Conservation (phyloP, 768 basidiomycete genomes). For the Mycena haematopus region DNA sequence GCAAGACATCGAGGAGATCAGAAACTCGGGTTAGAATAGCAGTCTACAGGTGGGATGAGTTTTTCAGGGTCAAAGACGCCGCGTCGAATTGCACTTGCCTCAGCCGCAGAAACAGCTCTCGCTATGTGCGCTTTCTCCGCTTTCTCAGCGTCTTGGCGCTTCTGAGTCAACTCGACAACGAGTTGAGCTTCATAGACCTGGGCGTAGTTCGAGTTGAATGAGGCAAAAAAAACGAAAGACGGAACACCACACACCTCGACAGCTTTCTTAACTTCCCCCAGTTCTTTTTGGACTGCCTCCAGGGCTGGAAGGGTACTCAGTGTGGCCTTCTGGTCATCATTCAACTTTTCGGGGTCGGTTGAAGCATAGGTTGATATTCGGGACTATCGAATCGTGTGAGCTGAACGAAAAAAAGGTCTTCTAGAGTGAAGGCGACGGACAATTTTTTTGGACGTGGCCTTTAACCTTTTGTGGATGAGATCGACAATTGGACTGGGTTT, state of each 20-base stretch:
- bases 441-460: slow-evolving; percentile 83
- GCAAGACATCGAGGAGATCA: slow-evolving; percentile 64
- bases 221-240: not conserved
- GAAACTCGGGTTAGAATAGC: slow-evolving; percentile 49
- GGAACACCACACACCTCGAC: slow-evolving; percentile 67
- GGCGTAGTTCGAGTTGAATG: slow-evolving; percentile 3
- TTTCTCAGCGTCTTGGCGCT: slow-evolving; percentile 63
- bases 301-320: slow-evolving; percentile 76
- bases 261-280: slow-evolving; percentile 83
- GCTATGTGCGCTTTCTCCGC: slow-evolving; percentile 60
- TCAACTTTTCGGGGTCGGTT: slow-evolving; percentile 73
- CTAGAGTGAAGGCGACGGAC: slow-evolving; percentile 49
- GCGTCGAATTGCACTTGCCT: slow-evolving; percentile 49
- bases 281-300: slow-evolving; percentile 81
- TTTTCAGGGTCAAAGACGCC: not conserved
- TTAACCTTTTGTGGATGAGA: slow-evolving; percentile 79
- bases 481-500: slow-evolving; percentile 79
- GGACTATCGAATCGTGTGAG: slow-evolving; percentile 48
- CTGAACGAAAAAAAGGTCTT: not conserved
- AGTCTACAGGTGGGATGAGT: slow-evolving; percentile 43
- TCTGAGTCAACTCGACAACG: slow-evolving; percentile 58
- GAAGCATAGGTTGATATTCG: slow-evolving; percentile 76
- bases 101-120: slow-evolving; percentile 60
- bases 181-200: slow-evolving; percentile 72
- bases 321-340: slow-evolving; percentile 85